A percentile compares a stretch with the other conserved stretches of the same genome.
Conservation (phyloP, 2,329 filamentous ascomycete genomes). For the Botrytis porri region DNA sequence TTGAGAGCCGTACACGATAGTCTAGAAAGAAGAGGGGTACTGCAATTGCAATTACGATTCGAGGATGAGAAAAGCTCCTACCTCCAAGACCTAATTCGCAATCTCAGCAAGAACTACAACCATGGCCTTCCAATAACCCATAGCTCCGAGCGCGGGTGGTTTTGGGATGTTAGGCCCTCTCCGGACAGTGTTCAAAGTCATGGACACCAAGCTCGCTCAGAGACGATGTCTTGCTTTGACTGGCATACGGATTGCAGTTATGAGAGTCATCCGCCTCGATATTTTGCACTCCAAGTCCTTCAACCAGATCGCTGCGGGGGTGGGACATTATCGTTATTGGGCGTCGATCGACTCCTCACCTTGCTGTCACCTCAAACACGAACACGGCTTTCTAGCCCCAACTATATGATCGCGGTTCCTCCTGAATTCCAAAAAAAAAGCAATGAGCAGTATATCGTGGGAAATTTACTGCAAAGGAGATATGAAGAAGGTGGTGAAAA, state of each 20-base stretch:
- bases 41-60: constrained; percentile 27
- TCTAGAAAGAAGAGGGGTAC: constrained; percentile 27
- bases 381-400: constrained; percentile 24
- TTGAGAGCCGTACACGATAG: constrained; percentile 21
- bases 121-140: constrained; percentile 33
- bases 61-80: constrained; percentile 28
- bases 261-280: constrained; percentile 31
- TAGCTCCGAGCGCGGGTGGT: constrained; percentile 30
- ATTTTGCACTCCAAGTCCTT: constrained; percentile 36
- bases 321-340: constrained; percentile 31
- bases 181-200: constrained; percentile 29
- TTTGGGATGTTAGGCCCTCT: constrained; percentile 36
- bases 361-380: constrained; percentile 23
- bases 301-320: constrained; percentile 26
- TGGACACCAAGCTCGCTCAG: constrained; percentile 18
- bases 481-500: constrained; percentile 15
- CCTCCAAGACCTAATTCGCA: constrained; percentile 27
- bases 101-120: neutral
- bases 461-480: neutral
- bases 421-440: constrained; percentile 38
- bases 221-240: constrained; percentile 33
- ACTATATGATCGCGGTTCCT: constrained; percentile 35
- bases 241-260: constrained; percentile 39
- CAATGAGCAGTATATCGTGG: constrained; percentile 28
- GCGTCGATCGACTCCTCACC: constrained; percentile 26